Conservation (phyloP, 768 basidiomycete species). For the Psilocybe subaeruginosa region DNA sequence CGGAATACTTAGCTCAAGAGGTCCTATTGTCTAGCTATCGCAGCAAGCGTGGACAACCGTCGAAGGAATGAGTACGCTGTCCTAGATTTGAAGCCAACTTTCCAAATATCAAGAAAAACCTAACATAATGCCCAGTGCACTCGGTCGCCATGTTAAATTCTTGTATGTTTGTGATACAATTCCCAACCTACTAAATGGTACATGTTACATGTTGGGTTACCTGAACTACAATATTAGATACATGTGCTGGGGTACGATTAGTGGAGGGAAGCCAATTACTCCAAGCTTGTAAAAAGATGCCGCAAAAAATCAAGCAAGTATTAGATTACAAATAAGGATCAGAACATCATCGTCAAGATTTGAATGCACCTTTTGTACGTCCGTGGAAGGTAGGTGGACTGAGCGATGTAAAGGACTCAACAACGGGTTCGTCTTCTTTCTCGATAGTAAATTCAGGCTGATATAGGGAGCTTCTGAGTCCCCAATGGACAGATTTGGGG, state of each 20-base stretch:
- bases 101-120: too few relatives aligned
- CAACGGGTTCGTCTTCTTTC: not conserved
- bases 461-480: not conserved
- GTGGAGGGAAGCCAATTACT: not conserved
- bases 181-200: not conserved
- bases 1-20: too few relatives aligned
- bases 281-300: not conserved
- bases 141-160: too few relatives aligned
- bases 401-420: conserved; percentile 4
- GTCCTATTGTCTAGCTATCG: too few relatives aligned
- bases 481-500: not conserved
- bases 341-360: not conserved
- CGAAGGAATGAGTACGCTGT: too few relatives aligned
- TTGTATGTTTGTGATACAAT: too few relatives aligned
- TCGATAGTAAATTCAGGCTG: conserved; percentile 12
- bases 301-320: not conserved
- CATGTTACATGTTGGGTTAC: not conserved
- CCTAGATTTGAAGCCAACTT: too few relatives aligned
- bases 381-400: conserved; percentile 9
- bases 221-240: not conserved
- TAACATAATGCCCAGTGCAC: too few relatives aligned
- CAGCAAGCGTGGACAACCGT: too few relatives aligned
- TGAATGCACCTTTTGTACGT: not conserved
- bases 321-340: not conserved
- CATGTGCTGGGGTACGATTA: not conserved